phyloP scores from a whole-genome alignment of 2,329 filamentous ascomycete species.

The Emmonsiellopsis sp. region DNA sequence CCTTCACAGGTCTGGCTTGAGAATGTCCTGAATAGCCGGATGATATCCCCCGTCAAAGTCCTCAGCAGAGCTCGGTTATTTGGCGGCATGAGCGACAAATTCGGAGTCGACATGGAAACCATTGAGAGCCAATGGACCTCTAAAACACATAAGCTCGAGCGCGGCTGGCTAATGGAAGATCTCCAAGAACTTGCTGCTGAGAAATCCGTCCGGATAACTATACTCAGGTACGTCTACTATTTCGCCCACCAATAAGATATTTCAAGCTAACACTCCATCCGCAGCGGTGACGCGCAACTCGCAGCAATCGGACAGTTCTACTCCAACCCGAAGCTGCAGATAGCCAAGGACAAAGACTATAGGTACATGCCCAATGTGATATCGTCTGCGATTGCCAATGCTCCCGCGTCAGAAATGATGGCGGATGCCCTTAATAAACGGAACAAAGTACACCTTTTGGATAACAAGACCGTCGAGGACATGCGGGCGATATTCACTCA shows the following conservation, averaged over 20 bases:
- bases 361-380: conserved; percentile 96
- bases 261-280: conserved; percentile 11
- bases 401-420: conserved; percentile 76
- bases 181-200: conserved; percentile 87
- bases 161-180: conserved; percentile 77
- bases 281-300: conserved; percentile 82
- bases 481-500: conserved; percentile 91
- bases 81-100: conserved; percentile 71
- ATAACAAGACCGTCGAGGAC: conserved; percentile 73
- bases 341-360: conserved; percentile 84
- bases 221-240: conserved; percentile 52
- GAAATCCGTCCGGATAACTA: conserved; percentile 83
- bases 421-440: conserved; percentile 88
- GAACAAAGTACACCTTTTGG: conserved; percentile 63
- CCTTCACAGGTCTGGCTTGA: conserved; percentile 51
- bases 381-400: conserved; percentile 88
- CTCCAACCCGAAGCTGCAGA: conserved; percentile 71
- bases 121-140: conserved; percentile 96
- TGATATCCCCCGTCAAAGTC: conserved; percentile 84
- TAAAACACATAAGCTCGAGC: conserved; percentile 85
- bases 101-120: conserved; percentile 86
- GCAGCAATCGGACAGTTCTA: conserved; percentile 92
- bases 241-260: conserved; percentile 11
- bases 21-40: conserved; percentile 65
- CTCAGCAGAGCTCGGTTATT: conserved; percentile 73